phyloP scores from a whole-genome alignment of 805 yeast genomes.

The Kurtzmaniella cleridarum region DNA sequence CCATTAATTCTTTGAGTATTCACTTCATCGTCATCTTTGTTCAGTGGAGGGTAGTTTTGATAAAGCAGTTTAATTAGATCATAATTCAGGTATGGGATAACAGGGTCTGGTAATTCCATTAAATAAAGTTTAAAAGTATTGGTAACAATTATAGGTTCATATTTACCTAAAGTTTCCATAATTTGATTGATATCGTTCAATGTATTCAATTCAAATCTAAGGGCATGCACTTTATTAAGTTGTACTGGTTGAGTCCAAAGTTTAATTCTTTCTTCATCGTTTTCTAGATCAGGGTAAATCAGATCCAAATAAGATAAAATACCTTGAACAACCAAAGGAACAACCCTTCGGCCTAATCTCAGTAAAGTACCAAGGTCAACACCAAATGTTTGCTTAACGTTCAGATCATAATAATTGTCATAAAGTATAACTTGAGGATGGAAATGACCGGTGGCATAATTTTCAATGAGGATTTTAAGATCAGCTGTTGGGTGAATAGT shows the following conservation, averaged over 20 bases:
- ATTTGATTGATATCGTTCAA: constrained; percentile 28
- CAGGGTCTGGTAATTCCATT: constrained; percentile 74
- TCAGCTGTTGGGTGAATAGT: constrained; percentile 68
- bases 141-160: constrained; percentile 55
- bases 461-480: constrained; percentile 58
- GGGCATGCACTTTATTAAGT: constrained; percentile 52
- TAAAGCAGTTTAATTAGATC: constrained; percentile 69
- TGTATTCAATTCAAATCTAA: constrained; percentile 51
- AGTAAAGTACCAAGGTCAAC: constrained; percentile 68
- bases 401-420: constrained; percentile 74
- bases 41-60: constrained; percentile 25
- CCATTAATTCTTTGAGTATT: constrained; percentile 49
- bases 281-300: constrained; percentile 60
- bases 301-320: constrained; percentile 63
- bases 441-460: constrained; percentile 69
- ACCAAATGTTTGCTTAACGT: constrained; percentile 70
- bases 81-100: constrained; percentile 59
- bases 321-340: constrained; percentile 62
- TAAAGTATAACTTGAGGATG: constrained; percentile 67
- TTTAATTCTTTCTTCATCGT: constrained; percentile 62
- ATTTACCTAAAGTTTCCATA: constrained; percentile 11
- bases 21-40: constrained; percentile 29
- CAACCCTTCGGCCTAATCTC: constrained; percentile 64
- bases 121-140: constrained; percentile 67
- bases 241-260: constrained; percentile 68